Base-by-base conservation (phyloP, 331 rosid species). In the Spiraea crenata region DNA sequence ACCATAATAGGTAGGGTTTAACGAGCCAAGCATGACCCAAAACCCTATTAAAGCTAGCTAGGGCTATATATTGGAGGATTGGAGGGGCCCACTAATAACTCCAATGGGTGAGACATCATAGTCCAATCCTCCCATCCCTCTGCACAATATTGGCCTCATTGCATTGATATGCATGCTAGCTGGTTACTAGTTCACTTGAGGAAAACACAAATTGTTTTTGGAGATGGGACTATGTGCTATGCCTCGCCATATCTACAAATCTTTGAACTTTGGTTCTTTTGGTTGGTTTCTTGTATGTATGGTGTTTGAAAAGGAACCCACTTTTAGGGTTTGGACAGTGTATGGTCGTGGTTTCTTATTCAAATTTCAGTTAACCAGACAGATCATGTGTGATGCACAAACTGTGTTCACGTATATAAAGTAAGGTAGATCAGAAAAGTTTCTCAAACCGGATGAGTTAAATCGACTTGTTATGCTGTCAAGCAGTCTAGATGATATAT, bases 81-180 rank as follows among this genome's bases (percentile, higher is more conserved):
- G 14, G 5, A 34, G 37, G 45, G 83, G 75, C 55, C 83, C 71
- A 66, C 17, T 42, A 56, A 57, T 79, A 62, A 79, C 83, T 64
- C 74, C 35, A 57, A 79, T 34, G 51, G 76, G 76, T 79, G 80
- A 74, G 79, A 79, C 83, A 79, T 79, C 80, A 44, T 48, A 79
- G 73, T 74, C 76, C 69, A 17, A 63, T 34, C 44, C 62, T 25
- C 31, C 73, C 66, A 69, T 57, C 73, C 61, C 44, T 56, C 73
- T 69, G 52, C 73, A 17, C 63, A 71, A 31, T 64, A 38, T 68
- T 44, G 40, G 63, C 12, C 48, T 45, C 63, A 64, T 68, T 60
- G 41, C 64, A n/a, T 49, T 15, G 9, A 34, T 35, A 46, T 57
- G 41, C 39, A 12, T 20, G 74, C 55, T 35, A 8, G 68, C 68